Conservation (phyloP, 768 basidiomycete genomes). For the Cantharellus anzutake region DNA sequence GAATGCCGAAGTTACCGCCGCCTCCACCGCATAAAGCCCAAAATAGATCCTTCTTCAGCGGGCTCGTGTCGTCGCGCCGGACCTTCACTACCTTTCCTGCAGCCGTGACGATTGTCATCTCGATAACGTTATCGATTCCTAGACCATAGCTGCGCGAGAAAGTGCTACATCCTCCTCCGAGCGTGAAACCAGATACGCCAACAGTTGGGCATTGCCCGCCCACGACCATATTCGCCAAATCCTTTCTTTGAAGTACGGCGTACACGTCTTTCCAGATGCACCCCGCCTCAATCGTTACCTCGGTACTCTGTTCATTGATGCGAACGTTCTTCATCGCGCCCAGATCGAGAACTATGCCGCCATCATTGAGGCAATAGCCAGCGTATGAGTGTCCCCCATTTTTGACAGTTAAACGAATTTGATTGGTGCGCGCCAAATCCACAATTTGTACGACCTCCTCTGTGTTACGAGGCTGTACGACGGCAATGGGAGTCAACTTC, state of each 20-base stretch:
- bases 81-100: conserved; percentile 2
- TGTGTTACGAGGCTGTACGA: neutral
- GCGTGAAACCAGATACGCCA: neutral
- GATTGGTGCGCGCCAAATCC: neutral
- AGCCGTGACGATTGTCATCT: conserved; percentile 4
- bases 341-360: neutral
- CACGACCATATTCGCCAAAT: neutral
- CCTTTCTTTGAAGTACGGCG: neutral
- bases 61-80: neutral
- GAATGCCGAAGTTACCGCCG: neutral
- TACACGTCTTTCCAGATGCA: neutral
- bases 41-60: conserved; percentile 6
- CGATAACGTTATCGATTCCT: conserved; percentile 1
- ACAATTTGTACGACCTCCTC: neutral
- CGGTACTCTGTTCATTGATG: neutral
- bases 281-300: neutral
- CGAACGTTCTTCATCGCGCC: neutral
- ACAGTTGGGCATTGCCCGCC: neutral
- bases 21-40: conserved; percentile 9
- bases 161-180: neutral
- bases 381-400: conserved; percentile 1
- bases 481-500: neutral
- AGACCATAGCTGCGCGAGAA: conserved; percentile 1
- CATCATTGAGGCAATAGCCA: neutral
- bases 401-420: conserved; percentile 1